Evolutionary conservation across 2,329 filamentous ascomycete genomes (phyloP).

Genomic region (Anthostomella pinea): DNA sequence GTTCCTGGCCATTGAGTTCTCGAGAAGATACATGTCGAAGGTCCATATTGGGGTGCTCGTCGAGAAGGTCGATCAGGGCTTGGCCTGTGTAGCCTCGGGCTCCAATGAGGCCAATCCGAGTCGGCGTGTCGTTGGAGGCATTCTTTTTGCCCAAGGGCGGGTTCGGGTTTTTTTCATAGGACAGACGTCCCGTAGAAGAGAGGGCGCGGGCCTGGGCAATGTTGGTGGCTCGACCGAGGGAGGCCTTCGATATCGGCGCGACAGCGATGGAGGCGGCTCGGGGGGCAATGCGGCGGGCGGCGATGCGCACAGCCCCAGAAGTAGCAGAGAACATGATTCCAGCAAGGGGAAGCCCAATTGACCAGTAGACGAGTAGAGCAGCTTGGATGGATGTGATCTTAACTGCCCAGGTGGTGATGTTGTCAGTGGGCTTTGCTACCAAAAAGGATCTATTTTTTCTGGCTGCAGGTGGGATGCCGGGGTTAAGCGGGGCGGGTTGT

Average conservation of each 20-base stretch:
- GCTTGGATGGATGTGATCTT: conserved; percentile 2
- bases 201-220: conserved; percentile 3
- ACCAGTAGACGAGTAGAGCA: conserved; percentile 1
- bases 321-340: conserved; percentile 7
- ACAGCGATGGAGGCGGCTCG: conserved; percentile 5
- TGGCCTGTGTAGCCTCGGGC: conserved; percentile 80
- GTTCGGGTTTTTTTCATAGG: conserved; percentile 12
- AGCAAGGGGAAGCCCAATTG: conserved; percentile 3
- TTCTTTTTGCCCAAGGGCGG: conserved; percentile 17
- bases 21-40: conserved; percentile 89
- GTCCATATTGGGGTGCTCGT: conserved; percentile 85
- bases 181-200: conserved; percentile 2
- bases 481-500: no score
- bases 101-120: conserved; percentile 14
- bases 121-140: conserved; percentile 14
- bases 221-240: conserved; percentile 5
- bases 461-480: no score
- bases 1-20: conserved; percentile 81
- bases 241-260: conserved; percentile 3
- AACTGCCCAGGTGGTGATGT: background rate
- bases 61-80: conserved; percentile 81
- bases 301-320: conserved; percentile 4
- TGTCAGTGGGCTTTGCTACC: conserved; percentile 1
- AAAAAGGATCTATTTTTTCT: no score
- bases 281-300: conserved; percentile 4